phyloP scores from a whole-genome alignment of 2,329 filamentous ascomycete species.

The Epichloe typhina region DNA sequence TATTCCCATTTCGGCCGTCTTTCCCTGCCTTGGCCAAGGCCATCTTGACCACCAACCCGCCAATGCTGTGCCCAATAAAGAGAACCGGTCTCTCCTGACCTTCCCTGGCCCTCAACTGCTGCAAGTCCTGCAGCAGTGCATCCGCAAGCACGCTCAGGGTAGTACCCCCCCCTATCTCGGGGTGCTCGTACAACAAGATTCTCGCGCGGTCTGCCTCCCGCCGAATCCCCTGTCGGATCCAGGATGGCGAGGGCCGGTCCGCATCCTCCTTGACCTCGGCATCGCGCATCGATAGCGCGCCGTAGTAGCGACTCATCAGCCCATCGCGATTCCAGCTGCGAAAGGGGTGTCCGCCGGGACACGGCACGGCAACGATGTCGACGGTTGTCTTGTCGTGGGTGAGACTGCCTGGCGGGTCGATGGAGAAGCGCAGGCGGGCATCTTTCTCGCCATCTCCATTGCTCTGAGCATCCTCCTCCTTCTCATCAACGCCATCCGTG shows the following conservation, averaged over 20 bases:
- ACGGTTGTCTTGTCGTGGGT: conserved; percentile 39
- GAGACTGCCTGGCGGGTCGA: conserved; percentile 22
- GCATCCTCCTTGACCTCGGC: conserved; percentile 14
- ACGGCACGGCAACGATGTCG: conserved; percentile 40
- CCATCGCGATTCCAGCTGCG: conserved; percentile 40
- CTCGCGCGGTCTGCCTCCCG: conserved; percentile 33
- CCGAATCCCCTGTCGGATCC: conserved; percentile 40
- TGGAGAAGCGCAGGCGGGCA: conserved; percentile 13
- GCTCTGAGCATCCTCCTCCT: not conserved
- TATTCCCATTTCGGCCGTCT: conserved; percentile 23
- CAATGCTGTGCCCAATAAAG: conserved; percentile 48
- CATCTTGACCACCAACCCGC: conserved; percentile 46
- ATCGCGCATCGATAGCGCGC: conserved; percentile 26
- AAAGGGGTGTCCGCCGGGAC: conserved; percentile 38
- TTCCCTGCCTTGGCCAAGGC: conserved; percentile 36
- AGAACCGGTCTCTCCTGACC: conserved; percentile 36
- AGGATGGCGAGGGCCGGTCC: conserved; percentile 24
- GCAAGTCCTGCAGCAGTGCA: conserved; percentile 32
- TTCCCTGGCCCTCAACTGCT: conserved; percentile 19
- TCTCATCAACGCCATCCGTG: not conserved
- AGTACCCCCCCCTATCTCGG: conserved; percentile 28
- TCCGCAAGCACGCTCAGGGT: conserved; percentile 32
- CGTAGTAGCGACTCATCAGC: conserved; percentile 33
- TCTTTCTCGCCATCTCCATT: not conserved
- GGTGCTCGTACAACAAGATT: conserved; percentile 39